A percentile compares a stretch with the other conserved stretches of the same genome.
Conservation (phyloP, 2,329 filamentous ascomycete species). For the Diaporthe sp. region DNA sequence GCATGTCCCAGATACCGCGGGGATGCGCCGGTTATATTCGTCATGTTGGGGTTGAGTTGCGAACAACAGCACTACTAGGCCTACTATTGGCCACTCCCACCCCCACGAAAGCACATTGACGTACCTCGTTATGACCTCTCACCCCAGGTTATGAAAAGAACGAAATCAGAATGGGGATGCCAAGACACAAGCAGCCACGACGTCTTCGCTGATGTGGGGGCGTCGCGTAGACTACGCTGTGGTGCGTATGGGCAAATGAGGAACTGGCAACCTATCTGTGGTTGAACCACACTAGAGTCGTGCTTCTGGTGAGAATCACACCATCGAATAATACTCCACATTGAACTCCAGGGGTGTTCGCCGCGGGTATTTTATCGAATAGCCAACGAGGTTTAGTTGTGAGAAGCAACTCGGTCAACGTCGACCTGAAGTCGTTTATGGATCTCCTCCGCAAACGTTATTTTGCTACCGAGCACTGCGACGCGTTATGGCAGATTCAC, state of each 20-base stretch:
- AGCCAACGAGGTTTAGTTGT: too few species aligned
- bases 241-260: not conserved
- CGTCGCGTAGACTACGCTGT: too few species aligned
- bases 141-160: not conserved
- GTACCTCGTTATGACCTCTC: not conserved
- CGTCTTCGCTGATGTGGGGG: not conserved
- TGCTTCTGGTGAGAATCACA: slow-evolving; percentile 3
- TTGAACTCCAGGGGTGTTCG: too few species aligned
- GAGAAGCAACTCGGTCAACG: not conserved
- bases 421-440: not conserved
- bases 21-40: not conserved
- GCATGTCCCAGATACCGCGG: not conserved
- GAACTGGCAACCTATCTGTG: not conserved
- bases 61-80: not conserved
- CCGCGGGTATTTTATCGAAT: too few species aligned
- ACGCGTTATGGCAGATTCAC: too few species aligned
- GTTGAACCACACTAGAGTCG: not conserved
- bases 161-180: not conserved
- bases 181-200: not conserved
- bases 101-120: not conserved
- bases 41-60: slow-evolving; percentile 4
- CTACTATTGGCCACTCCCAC: not conserved
- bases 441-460: too few species aligned
- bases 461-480: too few species aligned
- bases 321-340: not conserved